Conservation (phyloP, 192 early-diverging fungal genomes). For the Rhizophagus sp. region DNA sequence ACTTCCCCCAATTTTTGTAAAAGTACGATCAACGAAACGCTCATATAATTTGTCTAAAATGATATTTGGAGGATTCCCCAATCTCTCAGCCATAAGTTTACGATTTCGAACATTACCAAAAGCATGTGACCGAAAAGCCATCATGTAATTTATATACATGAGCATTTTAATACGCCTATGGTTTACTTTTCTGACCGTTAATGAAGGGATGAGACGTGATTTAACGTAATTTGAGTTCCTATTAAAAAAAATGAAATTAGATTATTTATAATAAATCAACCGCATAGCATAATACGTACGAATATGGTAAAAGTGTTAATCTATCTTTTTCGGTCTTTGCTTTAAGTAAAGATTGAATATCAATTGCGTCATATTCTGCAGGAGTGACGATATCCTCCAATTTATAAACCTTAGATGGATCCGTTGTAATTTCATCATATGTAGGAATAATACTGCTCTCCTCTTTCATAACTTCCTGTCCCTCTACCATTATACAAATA, state of each 20-base stretch:
- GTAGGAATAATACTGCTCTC: conserved; percentile 73
- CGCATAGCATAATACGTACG: background rate
- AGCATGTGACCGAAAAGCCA: conserved; percentile 63
- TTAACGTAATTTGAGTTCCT: conserved; percentile 47
- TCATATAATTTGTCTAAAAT: conserved; percentile 46
- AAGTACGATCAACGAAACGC: background rate
- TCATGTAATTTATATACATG: conserved; percentile 78
- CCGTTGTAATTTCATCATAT: conserved; percentile 66
- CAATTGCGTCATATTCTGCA: conserved; percentile 64
- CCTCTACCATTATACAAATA: conserved; percentile 21
- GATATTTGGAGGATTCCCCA: conserved; percentile 60
- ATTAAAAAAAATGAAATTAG: background rate
- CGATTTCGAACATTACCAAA: conserved; percentile 49
- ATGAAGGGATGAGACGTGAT: conserved; percentile 36
- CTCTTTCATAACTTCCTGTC: conserved; percentile 54
- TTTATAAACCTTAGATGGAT: conserved; percentile 79
- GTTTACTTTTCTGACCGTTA: conserved; percentile 51
- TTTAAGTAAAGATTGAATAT: conserved; percentile 53
- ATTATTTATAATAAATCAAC: background rate
- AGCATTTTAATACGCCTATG: conserved; percentile 56
- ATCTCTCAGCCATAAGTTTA: conserved; percentile 39
- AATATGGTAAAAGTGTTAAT: conserved; percentile 41
- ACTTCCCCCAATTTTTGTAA: background rate
- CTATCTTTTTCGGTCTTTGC: conserved; percentile 36
- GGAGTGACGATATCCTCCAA: conserved; percentile 69